Conservation (phyloP, 148 eudicot species). For the Vaccinium darrowii region DNA sequence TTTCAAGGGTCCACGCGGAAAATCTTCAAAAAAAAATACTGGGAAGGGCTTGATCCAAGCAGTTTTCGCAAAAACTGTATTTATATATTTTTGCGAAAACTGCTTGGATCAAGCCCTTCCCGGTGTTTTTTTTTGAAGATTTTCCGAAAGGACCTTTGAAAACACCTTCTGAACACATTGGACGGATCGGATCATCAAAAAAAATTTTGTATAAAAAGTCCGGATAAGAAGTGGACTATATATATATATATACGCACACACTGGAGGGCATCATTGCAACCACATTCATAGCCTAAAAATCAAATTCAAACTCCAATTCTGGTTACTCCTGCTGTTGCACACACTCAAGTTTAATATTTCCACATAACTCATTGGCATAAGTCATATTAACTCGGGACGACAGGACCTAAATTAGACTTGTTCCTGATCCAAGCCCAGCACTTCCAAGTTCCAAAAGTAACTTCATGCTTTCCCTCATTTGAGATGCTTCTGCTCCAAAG, state of each 20-base stretch:
- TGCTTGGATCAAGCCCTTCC: too few species aligned
- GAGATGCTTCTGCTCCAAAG: background rate
- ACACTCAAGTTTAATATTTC: background rate
- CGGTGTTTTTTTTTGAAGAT: too few species aligned
- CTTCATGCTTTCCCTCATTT: conserved; percentile 5
- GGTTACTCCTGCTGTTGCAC: background rate
- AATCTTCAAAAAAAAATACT: too few species aligned
- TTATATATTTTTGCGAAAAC: too few species aligned
- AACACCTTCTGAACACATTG: too few species aligned
- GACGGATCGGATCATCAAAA: too few species aligned
- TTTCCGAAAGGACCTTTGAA: too few species aligned
- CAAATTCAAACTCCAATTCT: background rate
- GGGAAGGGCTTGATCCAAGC: too few species aligned
- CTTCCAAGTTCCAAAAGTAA: background rate
- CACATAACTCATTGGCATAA: background rate
- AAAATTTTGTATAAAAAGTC: too few species aligned
- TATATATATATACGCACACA: background rate
- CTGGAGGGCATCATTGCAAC: background rate
- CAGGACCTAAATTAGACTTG: background rate
- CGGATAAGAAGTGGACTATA: too few species aligned
- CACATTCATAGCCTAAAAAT: background rate
- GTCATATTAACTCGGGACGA: background rate
- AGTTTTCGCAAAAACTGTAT: too few species aligned
- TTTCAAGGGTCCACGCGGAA: too few species aligned
- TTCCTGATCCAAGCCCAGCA: background rate